Evolutionary conservation across 2,329 filamentous ascomycete species (phyloP).

Genomic region (Akanthomyces uredinophilus): DNA sequence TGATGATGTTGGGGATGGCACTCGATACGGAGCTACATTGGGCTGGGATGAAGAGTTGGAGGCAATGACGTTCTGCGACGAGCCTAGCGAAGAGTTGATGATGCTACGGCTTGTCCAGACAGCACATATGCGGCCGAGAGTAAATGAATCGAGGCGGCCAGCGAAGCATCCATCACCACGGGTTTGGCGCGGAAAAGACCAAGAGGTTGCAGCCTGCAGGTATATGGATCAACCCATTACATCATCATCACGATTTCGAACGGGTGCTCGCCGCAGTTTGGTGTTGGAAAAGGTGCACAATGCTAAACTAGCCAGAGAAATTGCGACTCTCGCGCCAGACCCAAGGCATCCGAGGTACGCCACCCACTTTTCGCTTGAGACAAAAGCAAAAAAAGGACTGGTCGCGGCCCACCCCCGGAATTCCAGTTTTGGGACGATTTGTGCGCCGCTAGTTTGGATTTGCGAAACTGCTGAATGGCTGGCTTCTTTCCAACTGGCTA

Average conservation of each 20-base stretch:
- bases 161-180: not conserved
- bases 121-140: not conserved
- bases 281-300: not conserved
- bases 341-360: no score
- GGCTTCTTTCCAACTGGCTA: not conserved
- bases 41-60: not conserved
- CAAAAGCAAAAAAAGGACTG: not conserved
- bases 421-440: slow-evolving; percentile 3
- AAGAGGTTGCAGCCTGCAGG: not conserved
- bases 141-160: not conserved
- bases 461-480: slow-evolving; percentile 1
- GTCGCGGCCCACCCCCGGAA: slow-evolving; percentile 5
- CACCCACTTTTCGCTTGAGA: slow-evolving; percentile 1
- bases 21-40: not conserved
- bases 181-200: not conserved
- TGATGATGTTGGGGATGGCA: not conserved
- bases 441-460: not conserved
- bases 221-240: not conserved
- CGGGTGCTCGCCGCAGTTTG: not conserved
- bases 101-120: not conserved
- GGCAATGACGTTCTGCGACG: not conserved
- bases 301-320: not conserved
- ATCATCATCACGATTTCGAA: not conserved
- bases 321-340: not conserved
- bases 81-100: not conserved